phyloP scores from a whole-genome alignment of 1,284 basidiomycete species.

The Singerocomus rubriflavus region DNA sequence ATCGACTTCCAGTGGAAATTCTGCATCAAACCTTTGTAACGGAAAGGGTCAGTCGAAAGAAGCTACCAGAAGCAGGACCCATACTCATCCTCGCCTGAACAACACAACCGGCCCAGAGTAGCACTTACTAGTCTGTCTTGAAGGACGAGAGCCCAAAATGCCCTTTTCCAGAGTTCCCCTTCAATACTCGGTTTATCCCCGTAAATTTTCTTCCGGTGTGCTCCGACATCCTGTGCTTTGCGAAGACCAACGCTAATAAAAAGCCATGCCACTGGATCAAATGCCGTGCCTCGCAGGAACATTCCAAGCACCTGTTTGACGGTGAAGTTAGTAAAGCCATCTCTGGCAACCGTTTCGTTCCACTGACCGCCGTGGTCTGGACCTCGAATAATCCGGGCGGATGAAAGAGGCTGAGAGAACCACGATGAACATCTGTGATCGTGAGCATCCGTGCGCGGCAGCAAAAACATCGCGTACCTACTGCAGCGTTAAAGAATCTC shows the following conservation, averaged over 20 bases:
- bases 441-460: slow-evolving; percentile 5
- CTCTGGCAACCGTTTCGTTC: neutral
- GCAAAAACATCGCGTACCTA: slow-evolving; percentile 36
- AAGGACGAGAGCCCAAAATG: slow-evolving; percentile 69
- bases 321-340: slow-evolving; percentile 2
- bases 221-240: slow-evolving; percentile 68
- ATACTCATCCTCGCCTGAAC: slow-evolving; percentile 77
- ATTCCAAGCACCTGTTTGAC: slow-evolving; percentile 42
- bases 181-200: slow-evolving; percentile 44
- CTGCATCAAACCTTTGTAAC: slow-evolving; percentile 64
- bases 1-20: slow-evolving; percentile 78
- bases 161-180: slow-evolving; percentile 76
- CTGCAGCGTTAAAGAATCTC: slow-evolving; percentile 58
- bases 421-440: slow-evolving; percentile 45
- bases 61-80: slow-evolving; percentile 25
- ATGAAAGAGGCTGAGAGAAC: slow-evolving; percentile 56
- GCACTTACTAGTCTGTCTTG: slow-evolving; percentile 65
- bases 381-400: slow-evolving; percentile 73
- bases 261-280: slow-evolving; percentile 62
- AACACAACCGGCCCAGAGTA: slow-evolving; percentile 67
- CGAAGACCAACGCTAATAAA: slow-evolving; percentile 66
- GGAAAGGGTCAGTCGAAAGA: slow-evolving; percentile 9
- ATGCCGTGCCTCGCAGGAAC: slow-evolving; percentile 53
- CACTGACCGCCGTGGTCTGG: slow-evolving; percentile 55
- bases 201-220: slow-evolving; percentile 58